These are phyloP conservation scores for Pisolithus marmoratus DNA, from an alignment of 768 basidiomycete genomes.

Conservation along the genomic window DNA sequence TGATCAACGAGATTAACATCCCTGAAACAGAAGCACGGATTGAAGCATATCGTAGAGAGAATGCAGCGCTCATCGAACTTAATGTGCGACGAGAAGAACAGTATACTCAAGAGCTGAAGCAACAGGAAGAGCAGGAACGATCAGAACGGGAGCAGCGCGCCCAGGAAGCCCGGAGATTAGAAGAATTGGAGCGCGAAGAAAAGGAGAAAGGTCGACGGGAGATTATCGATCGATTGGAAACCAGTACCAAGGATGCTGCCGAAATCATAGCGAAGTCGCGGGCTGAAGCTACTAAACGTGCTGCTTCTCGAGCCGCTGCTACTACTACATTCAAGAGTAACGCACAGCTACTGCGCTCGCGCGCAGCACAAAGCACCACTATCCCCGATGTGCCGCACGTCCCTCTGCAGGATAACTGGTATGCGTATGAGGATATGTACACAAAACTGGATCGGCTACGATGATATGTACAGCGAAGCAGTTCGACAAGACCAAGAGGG, in stretches of 20 bases:
- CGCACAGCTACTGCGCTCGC: constrained; percentile 50
- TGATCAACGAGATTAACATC: constrained; percentile 84
- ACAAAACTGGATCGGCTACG: constrained; percentile 51
- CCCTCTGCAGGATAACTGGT: constrained; percentile 70
- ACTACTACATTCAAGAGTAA: constrained; percentile 38
- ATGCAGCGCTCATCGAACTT: constrained; percentile 75
- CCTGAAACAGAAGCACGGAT: constrained; percentile 80
- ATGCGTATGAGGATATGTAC: constrained; percentile 69
- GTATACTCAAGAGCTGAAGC: constrained; percentile 62
- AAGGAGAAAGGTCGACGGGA: constrained; percentile 65
- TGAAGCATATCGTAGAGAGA: constrained; percentile 69
- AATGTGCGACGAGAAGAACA: constrained; percentile 81
- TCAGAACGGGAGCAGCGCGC: constrained; percentile 66
- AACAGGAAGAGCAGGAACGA: constrained; percentile 77
- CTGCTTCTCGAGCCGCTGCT: constrained; percentile 46
- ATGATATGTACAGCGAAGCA: constrained; percentile 70
- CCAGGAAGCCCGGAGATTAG: constrained; percentile 55
- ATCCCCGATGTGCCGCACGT: constrained; percentile 78
- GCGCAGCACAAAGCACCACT: constrained; percentile 59
- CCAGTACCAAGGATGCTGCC: constrained; percentile 63
- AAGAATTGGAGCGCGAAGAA: constrained; percentile 74
- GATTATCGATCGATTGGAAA: constrained; percentile 78
- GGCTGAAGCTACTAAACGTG: constrained; percentile 57
- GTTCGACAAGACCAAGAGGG: constrained; percentile 72
- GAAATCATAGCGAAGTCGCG: constrained; percentile 67